phyloP scores from a whole-genome alignment of 116 monocot species.

The Posidonia oceanica region DNA sequence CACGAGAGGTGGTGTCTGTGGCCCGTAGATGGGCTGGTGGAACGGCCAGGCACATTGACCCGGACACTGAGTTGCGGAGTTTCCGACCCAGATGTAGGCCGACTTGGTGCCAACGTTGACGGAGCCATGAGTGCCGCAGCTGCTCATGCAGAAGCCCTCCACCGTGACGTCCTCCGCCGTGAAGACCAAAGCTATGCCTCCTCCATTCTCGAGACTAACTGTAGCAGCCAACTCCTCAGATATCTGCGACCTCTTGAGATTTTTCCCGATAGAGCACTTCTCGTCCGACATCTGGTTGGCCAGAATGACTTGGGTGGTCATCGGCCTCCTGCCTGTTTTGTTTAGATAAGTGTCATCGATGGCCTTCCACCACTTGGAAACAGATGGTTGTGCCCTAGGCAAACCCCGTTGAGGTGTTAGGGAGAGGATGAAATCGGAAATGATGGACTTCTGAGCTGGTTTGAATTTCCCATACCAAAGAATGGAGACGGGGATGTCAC shows the following conservation, averaged over 20 bases:
- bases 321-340: background rate
- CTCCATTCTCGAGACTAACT: background rate
- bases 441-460: background rate
- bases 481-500: slow-evolving; percentile 29
- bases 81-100: slow-evolving; percentile 49
- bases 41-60: slow-evolving; percentile 27
- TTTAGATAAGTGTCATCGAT: slow-evolving; percentile 16
- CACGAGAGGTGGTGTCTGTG: slow-evolving; percentile 20
- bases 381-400: background rate
- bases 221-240: slow-evolving; percentile 11
- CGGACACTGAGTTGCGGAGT: slow-evolving; percentile 42
- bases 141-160: slow-evolving; percentile 29
- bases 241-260: slow-evolving; percentile 20
- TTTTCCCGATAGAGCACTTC: slow-evolving; percentile 19
- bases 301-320: slow-evolving; percentile 7
- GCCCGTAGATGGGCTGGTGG: too few species aligned
- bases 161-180: slow-evolving; percentile 6
- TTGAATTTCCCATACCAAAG: slow-evolving; percentile 43
- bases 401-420: too few species aligned
- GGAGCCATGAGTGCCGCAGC: slow-evolving; percentile 24
- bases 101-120: background rate
- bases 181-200: slow-evolving; percentile 6
- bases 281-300: slow-evolving; percentile 21
- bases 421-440: too few species aligned
- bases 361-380: slow-evolving; percentile 30